Conservation (phyloP, 73 alveolate species). For the Stentor roeselii region DNA sequence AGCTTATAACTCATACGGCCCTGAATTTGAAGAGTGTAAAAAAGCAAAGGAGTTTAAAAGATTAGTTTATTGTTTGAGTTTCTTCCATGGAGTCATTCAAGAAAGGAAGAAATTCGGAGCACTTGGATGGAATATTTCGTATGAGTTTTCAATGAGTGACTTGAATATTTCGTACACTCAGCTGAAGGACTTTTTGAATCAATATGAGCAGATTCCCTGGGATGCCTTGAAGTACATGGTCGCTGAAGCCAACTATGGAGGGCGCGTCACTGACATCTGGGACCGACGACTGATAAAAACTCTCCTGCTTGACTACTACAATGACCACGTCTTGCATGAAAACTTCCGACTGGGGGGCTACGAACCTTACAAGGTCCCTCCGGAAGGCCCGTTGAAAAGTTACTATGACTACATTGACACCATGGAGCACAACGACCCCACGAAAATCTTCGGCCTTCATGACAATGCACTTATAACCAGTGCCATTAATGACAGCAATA, state of each 20-base stretch:
- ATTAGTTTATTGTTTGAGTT: constrained; percentile 95
- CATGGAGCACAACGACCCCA: constrained; percentile 93
- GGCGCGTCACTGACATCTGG: constrained; percentile 99
- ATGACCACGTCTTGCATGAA: constrained; percentile 84
- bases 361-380: constrained; percentile 88
- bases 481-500: constrained; percentile 92
- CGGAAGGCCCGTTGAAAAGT: constrained; percentile 81
- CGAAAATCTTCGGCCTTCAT: constrained; percentile 99
- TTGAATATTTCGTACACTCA: constrained; percentile 94
- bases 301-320: constrained; percentile 88
- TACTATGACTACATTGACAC: constrained; percentile 89
- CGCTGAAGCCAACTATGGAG: constrained; percentile 99
- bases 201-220: constrained; percentile 90
- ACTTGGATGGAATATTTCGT: constrained; percentile 99
- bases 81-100: constrained; percentile 99
- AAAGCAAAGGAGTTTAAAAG: constrained; percentile 94
- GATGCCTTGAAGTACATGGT: constrained; percentile 99
- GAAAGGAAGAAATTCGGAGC: constrained; percentile 99
- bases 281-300: constrained; percentile 97
- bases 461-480: constrained; percentile 98
- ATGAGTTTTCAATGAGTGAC: constrained; percentile 99
- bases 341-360: constrained; percentile 76
- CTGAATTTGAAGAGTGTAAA: constrained; percentile 85
- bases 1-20: constrained; percentile 64
- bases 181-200: constrained; percentile 97